These are phyloP conservation scores for Penicillium lividum DNA, from an alignment of 495 filamentous ascomycete genomes.

Conservation along the genomic window DNA sequence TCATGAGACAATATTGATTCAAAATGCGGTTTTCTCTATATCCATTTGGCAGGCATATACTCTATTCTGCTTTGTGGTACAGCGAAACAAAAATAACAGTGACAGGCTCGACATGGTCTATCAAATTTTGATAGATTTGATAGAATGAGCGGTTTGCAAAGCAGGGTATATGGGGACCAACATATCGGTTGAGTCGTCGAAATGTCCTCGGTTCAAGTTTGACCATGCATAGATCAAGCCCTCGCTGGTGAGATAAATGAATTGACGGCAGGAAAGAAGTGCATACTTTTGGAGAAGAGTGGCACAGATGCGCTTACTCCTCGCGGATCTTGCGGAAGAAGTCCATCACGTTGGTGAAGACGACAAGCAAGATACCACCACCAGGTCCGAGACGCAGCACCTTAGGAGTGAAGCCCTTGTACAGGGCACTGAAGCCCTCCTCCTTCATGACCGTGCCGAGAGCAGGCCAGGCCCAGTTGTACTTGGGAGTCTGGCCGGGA, in stretches of 20 bases:
- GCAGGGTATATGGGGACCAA: slow-evolving; percentile 14
- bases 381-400: slow-evolving; percentile 85
- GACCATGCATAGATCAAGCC: background rate
- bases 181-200: slow-evolving; percentile 2
- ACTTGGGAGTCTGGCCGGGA: slow-evolving; percentile 78
- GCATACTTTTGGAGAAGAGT: slow-evolving; percentile 4
- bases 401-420: slow-evolving; percentile 98
- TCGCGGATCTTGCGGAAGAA: slow-evolving; percentile 67
- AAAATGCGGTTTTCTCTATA: slow-evolving; percentile 12
- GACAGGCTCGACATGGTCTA: slow-evolving; percentile 3
- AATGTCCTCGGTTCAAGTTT: background rate
- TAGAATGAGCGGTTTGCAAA: slow-evolving; percentile 3
- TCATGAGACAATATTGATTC: background rate
- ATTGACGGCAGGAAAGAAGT: background rate
- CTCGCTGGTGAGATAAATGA: background rate
- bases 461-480: slow-evolving; percentile 95
- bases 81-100: slow-evolving; percentile 2
- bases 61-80: slow-evolving; percentile 17
- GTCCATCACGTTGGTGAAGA: slow-evolving; percentile 92
- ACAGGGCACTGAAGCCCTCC: slow-evolving; percentile 88
- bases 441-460: slow-evolving; percentile 84
- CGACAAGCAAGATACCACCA: slow-evolving; percentile 88
- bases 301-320: slow-evolving; percentile 19
- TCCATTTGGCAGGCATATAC: slow-evolving; percentile 12
- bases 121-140: background rate